Percentiles rank a stretch among this genome's conserved stretches.
These are phyloP conservation scores for Panicum miliaceum DNA, from an alignment of 176 grass and related monocot genomes.

Conservation along the genomic window DNA sequence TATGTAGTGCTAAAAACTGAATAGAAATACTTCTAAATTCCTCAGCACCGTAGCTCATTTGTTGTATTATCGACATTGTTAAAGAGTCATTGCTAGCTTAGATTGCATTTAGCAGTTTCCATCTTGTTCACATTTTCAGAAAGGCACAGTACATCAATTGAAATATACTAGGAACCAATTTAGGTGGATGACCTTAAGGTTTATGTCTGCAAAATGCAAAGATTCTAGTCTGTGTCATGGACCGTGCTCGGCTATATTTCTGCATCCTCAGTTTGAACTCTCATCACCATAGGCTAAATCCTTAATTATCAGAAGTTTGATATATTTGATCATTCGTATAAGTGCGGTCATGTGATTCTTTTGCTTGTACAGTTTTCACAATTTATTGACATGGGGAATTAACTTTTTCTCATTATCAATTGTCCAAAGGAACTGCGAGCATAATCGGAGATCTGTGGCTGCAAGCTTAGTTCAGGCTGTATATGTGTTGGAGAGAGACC, in stretches of 20 bases:
- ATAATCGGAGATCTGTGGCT: conserved; percentile 78
- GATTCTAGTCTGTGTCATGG: background rate
- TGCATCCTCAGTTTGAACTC: conserved; percentile 1
- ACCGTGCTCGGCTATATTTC: conserved; percentile 1
- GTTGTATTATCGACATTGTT: background rate
- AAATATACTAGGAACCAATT: background rate
- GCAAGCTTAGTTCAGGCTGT: conserved; percentile 90
- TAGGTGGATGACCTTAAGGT: background rate
- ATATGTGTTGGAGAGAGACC: conserved; percentile 83
- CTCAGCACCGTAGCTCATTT: background rate
- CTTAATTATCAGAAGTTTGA: conserved; percentile 3
- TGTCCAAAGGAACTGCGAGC: conserved; percentile 64
- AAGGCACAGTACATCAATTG: background rate
- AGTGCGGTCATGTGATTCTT: conserved; percentile 3
- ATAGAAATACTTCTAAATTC: conserved; percentile 13
- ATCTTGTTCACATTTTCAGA: conserved; percentile 1
- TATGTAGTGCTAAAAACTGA: conserved; percentile 13
- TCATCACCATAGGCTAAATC: background rate
- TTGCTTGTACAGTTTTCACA: conserved; percentile 17
- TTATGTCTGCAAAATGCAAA: background rate
- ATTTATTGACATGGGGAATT: conserved; percentile 34
- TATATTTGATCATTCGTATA: conserved; percentile 29
- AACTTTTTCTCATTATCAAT: conserved; percentile 39
- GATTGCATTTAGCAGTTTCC: background rate
- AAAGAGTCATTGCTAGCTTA: background rate